A percentile compares a stretch with the other conserved stretches of the same genome.
phyloP scores from a whole-genome alignment of 345 rosid genomes.

The Hibiscus trionum region DNA sequence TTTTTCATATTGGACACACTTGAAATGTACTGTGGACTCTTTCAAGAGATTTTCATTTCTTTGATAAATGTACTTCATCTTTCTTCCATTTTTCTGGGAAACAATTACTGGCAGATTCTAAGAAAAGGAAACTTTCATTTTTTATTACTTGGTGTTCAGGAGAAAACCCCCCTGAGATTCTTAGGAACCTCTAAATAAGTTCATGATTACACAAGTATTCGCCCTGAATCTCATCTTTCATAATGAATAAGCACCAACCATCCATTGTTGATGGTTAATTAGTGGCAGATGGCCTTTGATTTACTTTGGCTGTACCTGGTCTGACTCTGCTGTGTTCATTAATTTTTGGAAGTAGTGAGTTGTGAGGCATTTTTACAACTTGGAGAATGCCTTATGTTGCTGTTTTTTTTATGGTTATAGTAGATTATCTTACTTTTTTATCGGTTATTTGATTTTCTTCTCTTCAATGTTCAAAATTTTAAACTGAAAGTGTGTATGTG shows the following conservation, averaged over 20 bases:
- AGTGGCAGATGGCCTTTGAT: no score
- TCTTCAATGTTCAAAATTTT: no score
- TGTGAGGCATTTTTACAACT: no score
- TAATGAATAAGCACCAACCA: neutral
- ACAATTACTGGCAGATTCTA: neutral
- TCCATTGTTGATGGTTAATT: no score
- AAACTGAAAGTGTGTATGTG: no score
- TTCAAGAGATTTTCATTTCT: neutral
- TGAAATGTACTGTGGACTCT: neutral
- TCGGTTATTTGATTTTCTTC: no score
- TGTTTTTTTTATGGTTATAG: no score
- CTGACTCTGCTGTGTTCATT: no score
- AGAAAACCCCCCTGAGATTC: neutral
- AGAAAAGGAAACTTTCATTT: neutral
- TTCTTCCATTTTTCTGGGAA: neutral
- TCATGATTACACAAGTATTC: neutral
- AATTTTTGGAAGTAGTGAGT: no score
- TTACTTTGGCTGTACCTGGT: no score
- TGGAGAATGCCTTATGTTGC: no score
- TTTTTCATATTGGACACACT: neutral
- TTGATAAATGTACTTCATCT: neutral
- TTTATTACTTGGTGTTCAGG: neutral
- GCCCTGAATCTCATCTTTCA: neutral
- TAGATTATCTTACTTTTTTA: no score
- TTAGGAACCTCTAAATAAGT: conserved; percentile 6